Base-by-base conservation (phyloP, 1,284 basidiomycete genomes). In the Mycena sp. region DNA sequence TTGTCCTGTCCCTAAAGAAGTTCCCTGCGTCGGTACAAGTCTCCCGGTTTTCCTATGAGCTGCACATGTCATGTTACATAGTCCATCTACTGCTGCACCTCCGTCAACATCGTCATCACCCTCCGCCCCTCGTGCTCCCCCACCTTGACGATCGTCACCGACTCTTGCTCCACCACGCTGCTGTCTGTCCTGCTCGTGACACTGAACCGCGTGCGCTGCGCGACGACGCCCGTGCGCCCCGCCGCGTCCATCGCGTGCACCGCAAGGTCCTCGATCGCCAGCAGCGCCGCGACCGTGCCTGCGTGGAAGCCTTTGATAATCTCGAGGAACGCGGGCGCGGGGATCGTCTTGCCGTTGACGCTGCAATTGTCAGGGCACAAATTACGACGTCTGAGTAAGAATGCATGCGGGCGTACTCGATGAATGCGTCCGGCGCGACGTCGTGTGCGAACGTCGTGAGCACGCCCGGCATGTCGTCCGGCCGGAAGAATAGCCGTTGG, bases 391-490 rank as follows among this genome's bases (percentile, higher is more conserved):
- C 25, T 28, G 2, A 32, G 23, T 0, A 6, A 10, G 7, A 12
- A 35, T 38, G 12, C 16, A 38, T 17, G 10, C 17, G 9, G 23
- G 10, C 52, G 28, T 21, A 61, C 59, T 55, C 53, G 29, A 61
- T 50, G 21, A 4, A 17, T 1, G 40, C 59, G n/a, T 61, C 46
- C 26, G 40, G n/a, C 9, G 53, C 46, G n/a, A 61, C 52, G 17
- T 61, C 59, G 46, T 55, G 55, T 30, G 49, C 52, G 23, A 25
- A 61, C n/a, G 59, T 61, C 23, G 53, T 50, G 23, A 56, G 29
- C 21, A 41, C 52, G 9, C 55, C 45, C 17, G 59, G 45, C 52
- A 61, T 43, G 43, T 43, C 45, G 9, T 49, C 23, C 4, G 25
- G 37, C 23, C 12, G 25, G 50, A 55, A 61, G 26, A 61, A 61